Evolutionary conservation across 345 rosid genomes (phyloP), one percentile per base, ranked within the genome.

Genomic region (Chamaenerion angustifolium): DNA sequence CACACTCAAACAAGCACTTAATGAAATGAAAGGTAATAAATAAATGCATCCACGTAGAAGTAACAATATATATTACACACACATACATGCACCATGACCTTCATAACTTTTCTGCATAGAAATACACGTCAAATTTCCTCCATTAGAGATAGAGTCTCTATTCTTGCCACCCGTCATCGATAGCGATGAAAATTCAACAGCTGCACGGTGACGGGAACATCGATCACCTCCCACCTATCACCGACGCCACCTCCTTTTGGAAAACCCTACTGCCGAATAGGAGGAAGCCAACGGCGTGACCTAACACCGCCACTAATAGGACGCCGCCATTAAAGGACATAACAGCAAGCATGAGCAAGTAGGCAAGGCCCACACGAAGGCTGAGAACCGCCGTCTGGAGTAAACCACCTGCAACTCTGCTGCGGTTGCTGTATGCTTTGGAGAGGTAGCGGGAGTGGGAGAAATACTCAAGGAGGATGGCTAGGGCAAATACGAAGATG

Each of bases 271-370:
- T 69, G 0, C 71, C 68, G 19, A 76, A 72, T n/a, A 68, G 5
- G 0, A 76, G 46, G 58, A 76, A 72, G 4, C 81, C 81, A 7
- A 76, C 19, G 19, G 63, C 42, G 49, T 69, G 77, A 0, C 81
- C 81, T 4, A 62, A 75, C 12, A 76, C 54, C 0, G 73, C 67
- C n/a, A 23, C 59, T 35, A 76, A 41, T 21, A 72, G 60, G 41
- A 76, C 68, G 1, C 77, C 81, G 0, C 61, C 71, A 11, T 76
- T 76, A 46, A 66, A 76, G 4, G 81, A 71, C 81, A 76, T 76
- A 15, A 76, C 62, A 12, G 69, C 72, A 25, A 76, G 61, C 77
- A 76, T 72, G 44, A 72, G 58, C 60, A 67, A 10, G 16, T 72
- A 72, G 5, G 64, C 56, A 35, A 67, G 54, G 19, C 75, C 68